Conservation (phyloP, 2,329 filamentous ascomycete species). For the Coniochaeta sp. region DNA sequence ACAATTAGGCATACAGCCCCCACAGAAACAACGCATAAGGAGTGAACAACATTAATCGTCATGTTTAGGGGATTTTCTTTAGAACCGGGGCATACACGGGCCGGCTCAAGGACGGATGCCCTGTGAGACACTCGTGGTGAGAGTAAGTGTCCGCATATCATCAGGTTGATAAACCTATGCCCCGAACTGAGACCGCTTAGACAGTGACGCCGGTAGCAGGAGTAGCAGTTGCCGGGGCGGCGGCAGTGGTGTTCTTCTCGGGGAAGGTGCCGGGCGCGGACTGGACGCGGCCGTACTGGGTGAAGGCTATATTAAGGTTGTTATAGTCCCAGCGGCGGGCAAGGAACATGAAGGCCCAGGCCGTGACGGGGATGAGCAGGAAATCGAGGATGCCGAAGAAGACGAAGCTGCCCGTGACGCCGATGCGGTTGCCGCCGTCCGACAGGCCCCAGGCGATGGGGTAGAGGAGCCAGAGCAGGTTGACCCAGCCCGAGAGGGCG, state of each 20-base stretch:
- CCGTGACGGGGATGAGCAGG: conserved; percentile 36
- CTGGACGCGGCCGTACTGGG: conserved; percentile 44
- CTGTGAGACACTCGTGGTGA: no score
- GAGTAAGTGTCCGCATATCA: no score
- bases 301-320: conserved; percentile 44
- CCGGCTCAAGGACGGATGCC: no score
- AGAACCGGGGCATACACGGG: no score
- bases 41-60: background rate
- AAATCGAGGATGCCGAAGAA: conserved; percentile 49
- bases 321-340: conserved; percentile 44
- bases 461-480: conserved; percentile 47
- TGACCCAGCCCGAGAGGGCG: conserved; percentile 37
- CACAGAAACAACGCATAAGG: background rate
- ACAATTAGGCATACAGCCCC: no score
- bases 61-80: no score
- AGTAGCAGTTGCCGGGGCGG: conserved; percentile 18
- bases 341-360: conserved; percentile 34
- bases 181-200: conserved; percentile 25
- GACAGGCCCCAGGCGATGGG: conserved; percentile 45
- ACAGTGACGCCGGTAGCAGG: conserved; percentile 7
- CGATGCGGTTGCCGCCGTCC: conserved; percentile 45
- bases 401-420: conserved; percentile 36
- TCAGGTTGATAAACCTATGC: no score
- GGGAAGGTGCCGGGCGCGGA: conserved; percentile 32
- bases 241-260: conserved; percentile 33